Percentiles rank a stretch among this genome's conserved stretches.
These are phyloP conservation scores for Collybiopsis luxurians DNA, from an alignment of 768 basidiomycete genomes.

Conservation along the genomic window DNA sequence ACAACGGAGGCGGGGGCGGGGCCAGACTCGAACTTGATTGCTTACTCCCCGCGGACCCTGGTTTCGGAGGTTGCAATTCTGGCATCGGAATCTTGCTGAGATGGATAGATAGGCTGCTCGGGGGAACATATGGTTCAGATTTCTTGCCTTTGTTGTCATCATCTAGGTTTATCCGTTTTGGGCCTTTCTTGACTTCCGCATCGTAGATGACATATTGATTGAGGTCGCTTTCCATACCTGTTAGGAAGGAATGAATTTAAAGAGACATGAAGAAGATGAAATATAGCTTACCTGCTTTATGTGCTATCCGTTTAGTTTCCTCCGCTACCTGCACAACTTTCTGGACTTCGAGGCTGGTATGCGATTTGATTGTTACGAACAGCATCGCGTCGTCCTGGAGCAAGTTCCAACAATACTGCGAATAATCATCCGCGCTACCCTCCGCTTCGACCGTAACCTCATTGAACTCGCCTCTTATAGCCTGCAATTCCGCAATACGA, in stretches of 20 bases:
- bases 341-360: conserved; percentile 59
- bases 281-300: conserved; percentile 60
- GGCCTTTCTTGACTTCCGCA: conserved; percentile 47
- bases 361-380: conserved; percentile 71
- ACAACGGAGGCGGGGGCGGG: too few species aligned
- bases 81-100: conserved; percentile 88
- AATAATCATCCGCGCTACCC: conserved; percentile 64
- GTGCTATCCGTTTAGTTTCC: conserved; percentile 70
- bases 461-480: conserved; percentile 65
- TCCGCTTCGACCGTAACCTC: conserved; percentile 71
- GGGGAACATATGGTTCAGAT: conserved; percentile 54
- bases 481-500: conserved; percentile 71
- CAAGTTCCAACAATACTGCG: conserved; percentile 58
- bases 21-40: conserved; percentile 30
- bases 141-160: conserved; percentile 42
- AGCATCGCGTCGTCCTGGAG: conserved; percentile 81
- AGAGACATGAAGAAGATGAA: neutral
- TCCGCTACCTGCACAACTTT: conserved; percentile 82
- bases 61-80: conserved; percentile 60
- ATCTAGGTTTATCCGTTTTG: conserved; percentile 67
- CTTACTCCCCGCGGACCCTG: conserved; percentile 25
- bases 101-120: conserved; percentile 66
- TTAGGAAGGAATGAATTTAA: neutral
- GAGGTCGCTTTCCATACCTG: conserved; percentile 52
- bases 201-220: conserved; percentile 81